Evolutionary conservation across 2,329 filamentous ascomycete genomes (phyloP).

Genomic region (Geosmithia flava): DNA sequence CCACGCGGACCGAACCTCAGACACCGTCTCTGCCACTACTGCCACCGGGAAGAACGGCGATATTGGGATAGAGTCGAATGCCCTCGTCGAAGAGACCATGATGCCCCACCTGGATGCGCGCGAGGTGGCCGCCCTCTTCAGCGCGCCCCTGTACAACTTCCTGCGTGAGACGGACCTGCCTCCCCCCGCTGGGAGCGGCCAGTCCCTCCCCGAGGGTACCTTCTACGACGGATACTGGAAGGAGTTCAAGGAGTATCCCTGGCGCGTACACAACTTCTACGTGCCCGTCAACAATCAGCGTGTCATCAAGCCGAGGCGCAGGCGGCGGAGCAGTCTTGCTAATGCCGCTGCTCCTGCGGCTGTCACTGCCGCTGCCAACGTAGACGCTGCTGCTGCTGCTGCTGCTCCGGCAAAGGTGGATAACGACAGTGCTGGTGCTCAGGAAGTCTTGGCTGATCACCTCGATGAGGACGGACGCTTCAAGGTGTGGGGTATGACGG

Average conservation of each 20-base stretch:
- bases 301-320: conserved; percentile 47
- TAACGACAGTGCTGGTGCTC: conserved; percentile 14
- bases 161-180: conserved; percentile 48
- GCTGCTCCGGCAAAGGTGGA: background rate
- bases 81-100: conserved; percentile 52
- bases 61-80: background rate
- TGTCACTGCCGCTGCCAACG: background rate
- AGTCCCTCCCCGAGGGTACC: conserved; percentile 34
- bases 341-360: background rate
- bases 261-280: conserved; percentile 85
- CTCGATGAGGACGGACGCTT: conserved; percentile 47
- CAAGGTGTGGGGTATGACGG: conserved; percentile 92
- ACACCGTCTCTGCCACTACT: background rate
- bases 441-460: conserved; percentile 29
- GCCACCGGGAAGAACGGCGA: background rate
- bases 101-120: conserved; percentile 75
- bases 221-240: conserved; percentile 87
- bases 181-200: conserved; percentile 9
- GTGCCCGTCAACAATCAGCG: conserved; percentile 65
- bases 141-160: conserved; percentile 78
- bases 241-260: conserved; percentile 64
- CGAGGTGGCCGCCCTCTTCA: conserved; percentile 91
- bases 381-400: background rate
- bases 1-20: conserved; percentile 40
- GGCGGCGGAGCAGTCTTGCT: background rate